Conservation (phyloP, 371 early-diverging fungal species). For the Saksenaea vasiformis region DNA sequence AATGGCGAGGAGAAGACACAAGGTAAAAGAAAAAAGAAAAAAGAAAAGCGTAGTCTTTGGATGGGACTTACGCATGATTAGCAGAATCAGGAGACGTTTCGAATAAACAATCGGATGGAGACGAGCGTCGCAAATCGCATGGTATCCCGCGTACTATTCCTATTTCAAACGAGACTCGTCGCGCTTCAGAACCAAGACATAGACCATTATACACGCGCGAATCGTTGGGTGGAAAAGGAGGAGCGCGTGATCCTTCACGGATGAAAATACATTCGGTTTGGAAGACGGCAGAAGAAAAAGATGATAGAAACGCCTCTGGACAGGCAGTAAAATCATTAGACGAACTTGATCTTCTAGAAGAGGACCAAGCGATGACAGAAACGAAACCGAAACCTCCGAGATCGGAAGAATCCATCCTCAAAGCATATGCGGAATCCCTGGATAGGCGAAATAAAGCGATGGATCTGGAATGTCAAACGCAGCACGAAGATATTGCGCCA, state of each 20-base stretch:
- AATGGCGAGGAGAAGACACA: constrained; percentile 10
- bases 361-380: neutral
- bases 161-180: constrained; percentile 16
- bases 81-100: neutral
- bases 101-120: neutral
- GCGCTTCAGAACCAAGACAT: constrained; percentile 21
- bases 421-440: neutral
- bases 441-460: neutral
- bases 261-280: neutral
- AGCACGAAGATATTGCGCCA: neutral
- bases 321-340: neutral
- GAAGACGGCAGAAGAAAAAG: neutral
- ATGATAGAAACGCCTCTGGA: neutral
- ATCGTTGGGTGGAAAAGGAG: neutral
- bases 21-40: constrained; percentile 15
- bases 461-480: neutral
- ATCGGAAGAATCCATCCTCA: neutral
- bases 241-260: neutral
- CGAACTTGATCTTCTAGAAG: neutral
- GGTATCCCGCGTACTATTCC: neutral
- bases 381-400: neutral
- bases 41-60: too few relatives aligned
- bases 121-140: neutral
- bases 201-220: neutral
- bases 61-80: constrained; percentile 3